phyloP scores from a whole-genome alignment of 2,329 filamentous ascomycete species.

The Polytolypa hystricis region DNA sequence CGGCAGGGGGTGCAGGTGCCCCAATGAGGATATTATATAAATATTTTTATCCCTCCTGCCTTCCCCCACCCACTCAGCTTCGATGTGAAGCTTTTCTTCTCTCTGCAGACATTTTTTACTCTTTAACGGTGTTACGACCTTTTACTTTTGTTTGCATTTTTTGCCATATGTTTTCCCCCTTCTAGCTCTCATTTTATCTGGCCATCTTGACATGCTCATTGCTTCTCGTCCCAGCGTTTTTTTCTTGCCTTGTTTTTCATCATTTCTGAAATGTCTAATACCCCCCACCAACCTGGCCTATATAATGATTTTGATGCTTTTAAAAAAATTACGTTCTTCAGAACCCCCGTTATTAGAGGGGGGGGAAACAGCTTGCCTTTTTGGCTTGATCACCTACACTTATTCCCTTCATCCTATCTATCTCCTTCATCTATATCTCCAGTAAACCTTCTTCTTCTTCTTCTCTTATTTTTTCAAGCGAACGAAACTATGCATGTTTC shows the following conservation, averaged over 20 bases:
- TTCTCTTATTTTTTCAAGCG: not conserved
- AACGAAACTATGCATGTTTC: not conserved
- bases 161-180: not conserved
- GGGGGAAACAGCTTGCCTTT: no score
- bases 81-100: slow-evolving; percentile 1
- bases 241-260: no score
- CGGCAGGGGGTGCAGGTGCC: slow-evolving; percentile 27
- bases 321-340: no score
- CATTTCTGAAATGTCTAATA: no score
- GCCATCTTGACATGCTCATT: no score
- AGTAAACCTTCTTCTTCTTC: not conserved
- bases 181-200: not conserved
- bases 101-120: no score
- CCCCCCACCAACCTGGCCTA: no score
- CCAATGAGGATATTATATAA: slow-evolving; percentile 3
- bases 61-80: not conserved
- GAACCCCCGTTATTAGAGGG: no score
- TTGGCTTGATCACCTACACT: not conserved
- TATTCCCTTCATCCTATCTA: not conserved
- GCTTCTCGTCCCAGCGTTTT: no score
- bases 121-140: no score
- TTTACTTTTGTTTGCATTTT: not conserved
- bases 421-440: not conserved
- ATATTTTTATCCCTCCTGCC: slow-evolving; percentile 6
- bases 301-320: no score